Base-by-base conservation (phyloP, 2,329 filamentous ascomycete genomes). In the Sclerotinia sclerotiorum region DNA sequence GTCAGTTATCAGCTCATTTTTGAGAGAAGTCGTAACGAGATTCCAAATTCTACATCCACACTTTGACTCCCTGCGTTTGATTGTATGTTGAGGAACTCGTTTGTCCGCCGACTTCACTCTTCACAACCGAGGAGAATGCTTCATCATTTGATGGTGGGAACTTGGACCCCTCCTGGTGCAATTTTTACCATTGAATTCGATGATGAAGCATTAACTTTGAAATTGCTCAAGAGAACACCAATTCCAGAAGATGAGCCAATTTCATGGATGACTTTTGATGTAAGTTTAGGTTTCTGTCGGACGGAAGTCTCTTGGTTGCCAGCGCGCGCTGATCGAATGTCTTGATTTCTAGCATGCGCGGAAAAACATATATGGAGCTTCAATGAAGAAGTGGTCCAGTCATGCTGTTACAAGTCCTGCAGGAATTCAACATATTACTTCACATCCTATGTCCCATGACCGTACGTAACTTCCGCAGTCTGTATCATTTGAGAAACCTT, bases 331-430 rank as follows among this genome's bases (percentile, higher is more conserved):
- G 15, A 63, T n/a, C 4, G 15, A 21, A 15, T 27, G 63, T 5
- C 6, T 46, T 13, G 46, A 29, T 67, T 69, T 68, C 21, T 65
- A 94, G 89, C 92, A 96, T 80, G 82, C 85, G 70, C 91, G 90
- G 76, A 94, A 93, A 80, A 90, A 91, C 78, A 89, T 97, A 70
- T 97, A 97, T 79, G 93, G 93, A 75, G 89, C 93, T 4, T 91
- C 92, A 70, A 95, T 95, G 92, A 97, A 97, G 84, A 94, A 93
- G 79, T 97, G 92, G 92, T 90, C 90, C 62, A 93, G 90, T 78
- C 94, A 92, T 79, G 83, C 88, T 57, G 90, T 96, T 75, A 86
- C 89, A 74, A 89, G 86, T 73, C 90, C 92, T 3, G 89, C 87
- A 2, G 87, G 92, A 62, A 95, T 97, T 72, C 81, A 87, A 58